Base-by-base conservation (phyloP, 495 filamentous ascomycete species). In the Penicillium goetzii region DNA sequence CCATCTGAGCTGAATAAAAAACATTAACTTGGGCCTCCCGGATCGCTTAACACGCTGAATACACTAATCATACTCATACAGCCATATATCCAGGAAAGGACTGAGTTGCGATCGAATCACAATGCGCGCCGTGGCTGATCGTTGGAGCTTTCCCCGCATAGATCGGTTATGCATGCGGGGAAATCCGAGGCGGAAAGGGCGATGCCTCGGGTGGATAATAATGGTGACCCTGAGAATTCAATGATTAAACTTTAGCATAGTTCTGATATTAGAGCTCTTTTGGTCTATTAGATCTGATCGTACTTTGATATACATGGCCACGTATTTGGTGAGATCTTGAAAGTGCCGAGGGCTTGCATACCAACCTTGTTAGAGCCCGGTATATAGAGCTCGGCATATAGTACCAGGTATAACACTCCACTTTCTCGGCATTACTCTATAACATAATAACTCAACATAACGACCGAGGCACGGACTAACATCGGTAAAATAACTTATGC, bases 141-240 rank as follows among this genome's bases (percentile, higher is more conserved):
- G 38, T 47, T 26, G 36, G 55, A 50, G 47, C 51, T 34, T 69
- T 58, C 73, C 73, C 73, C 71, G 69, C 71, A 69, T 68, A 59
- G 62, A 61, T 68, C 73, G 71, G 73, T 66, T 73, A 72, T 63
- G 28, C 56, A 58, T 70, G 62, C 64, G 68, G 67, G 68, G 67
- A 54, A 25, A 61, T 53, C 52, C 59, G 63, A 61, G 59, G 56
- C 9, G 47, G 17, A 11, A 17, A 26, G 47, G 26, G 45, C 51
- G 45, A 50, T 58, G 36, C 45, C 52, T 59, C 59, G 43, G 59
- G 10, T 55, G 43, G 10, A 40, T 17, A 40, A 40, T 17, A 15
- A 15, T 17, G 15, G 12, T 40, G 17, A 17, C 1, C 1, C 17
- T 17, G 4, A 40, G 36, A 40, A 40, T 36, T 2, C 3, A 1